Evolutionary conservation across 768 basidiomycete genomes (phyloP).

Genomic region (Boletales sp.): DNA sequence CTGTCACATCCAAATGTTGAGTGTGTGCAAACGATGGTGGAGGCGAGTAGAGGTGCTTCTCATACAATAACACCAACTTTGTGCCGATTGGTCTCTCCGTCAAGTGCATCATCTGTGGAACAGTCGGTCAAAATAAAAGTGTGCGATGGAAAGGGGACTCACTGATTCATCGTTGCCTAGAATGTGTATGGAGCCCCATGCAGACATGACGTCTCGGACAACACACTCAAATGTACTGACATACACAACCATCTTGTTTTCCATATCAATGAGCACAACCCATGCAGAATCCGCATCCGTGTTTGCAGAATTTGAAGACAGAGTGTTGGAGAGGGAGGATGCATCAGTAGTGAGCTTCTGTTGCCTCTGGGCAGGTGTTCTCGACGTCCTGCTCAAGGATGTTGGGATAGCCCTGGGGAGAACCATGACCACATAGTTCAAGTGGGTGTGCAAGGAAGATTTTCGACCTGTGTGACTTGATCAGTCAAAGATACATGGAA

Average conservation of each 20-base stretch:
- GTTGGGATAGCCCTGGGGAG: conserved; percentile 64
- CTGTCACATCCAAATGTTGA: conserved; percentile 90
- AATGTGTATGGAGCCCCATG: conserved; percentile 79
- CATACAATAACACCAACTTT: conserved; percentile 86
- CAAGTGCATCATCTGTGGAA: conserved; percentile 55
- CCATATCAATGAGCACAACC: conserved; percentile 85
- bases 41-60: conserved; percentile 70
- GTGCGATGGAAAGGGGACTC: conserved; percentile 31
- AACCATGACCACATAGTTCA: conserved; percentile 87
- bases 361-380: conserved; percentile 29
- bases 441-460: conserved; percentile 67
- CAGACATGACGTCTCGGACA: conserved; percentile 76
- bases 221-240: conserved; percentile 78
- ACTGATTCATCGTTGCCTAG: conserved; percentile 78
- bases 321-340: conserved; percentile 7
- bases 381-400: conserved; percentile 55
- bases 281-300: conserved; percentile 63
- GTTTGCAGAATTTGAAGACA: conserved; percentile 36
- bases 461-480: conserved; percentile 39
- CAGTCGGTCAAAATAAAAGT: not conserved
- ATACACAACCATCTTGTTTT: conserved; percentile 88
- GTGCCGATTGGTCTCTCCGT: conserved; percentile 76
- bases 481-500: not conserved
- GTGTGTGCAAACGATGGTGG: conserved; percentile 82
- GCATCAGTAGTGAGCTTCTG: conserved; percentile 19